Conservation (phyloP, 2,329 filamentous ascomycete species). For the Xylaria sp. region DNA sequence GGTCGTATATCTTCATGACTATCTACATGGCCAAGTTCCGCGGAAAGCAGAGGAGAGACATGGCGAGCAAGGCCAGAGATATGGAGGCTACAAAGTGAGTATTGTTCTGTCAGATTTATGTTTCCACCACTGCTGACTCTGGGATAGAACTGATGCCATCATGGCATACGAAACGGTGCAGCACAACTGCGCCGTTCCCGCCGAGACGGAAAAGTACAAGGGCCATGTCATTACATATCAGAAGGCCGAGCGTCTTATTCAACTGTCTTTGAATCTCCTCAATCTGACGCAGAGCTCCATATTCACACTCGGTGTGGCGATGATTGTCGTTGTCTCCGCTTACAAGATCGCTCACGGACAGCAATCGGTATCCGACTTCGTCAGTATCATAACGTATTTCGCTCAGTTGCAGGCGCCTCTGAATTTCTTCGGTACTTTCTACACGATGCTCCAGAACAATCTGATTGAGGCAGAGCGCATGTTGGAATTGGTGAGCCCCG, state of each 20-base stretch:
- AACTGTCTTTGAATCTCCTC: slow-evolving; percentile 52
- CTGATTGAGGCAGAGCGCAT: slow-evolving; percentile 43
- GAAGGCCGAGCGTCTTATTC: slow-evolving; percentile 51
- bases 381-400: slow-evolving; percentile 37
- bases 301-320: slow-evolving; percentile 55
- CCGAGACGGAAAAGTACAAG: slow-evolving; percentile 54
- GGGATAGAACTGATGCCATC: slow-evolving; percentile 39
- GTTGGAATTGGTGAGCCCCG: slow-evolving; percentile 36
- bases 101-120: not conserved
- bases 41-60: slow-evolving; percentile 39
- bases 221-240: slow-evolving; percentile 53
- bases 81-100: slow-evolving; percentile 44
- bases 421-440: slow-evolving; percentile 54
- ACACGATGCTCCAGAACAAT: slow-evolving; percentile 42
- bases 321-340: slow-evolving; percentile 57
- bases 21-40: slow-evolving; percentile 47
- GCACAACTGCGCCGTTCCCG: slow-evolving; percentile 57
- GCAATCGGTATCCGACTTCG: slow-evolving; percentile 52
- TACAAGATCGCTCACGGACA: slow-evolving; percentile 55
- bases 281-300: slow-evolving; percentile 59
- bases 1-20: slow-evolving; percentile 46
- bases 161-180: slow-evolving; percentile 54
- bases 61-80: slow-evolving; percentile 40
- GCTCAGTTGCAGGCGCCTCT: slow-evolving; percentile 43
- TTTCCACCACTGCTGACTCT: slow-evolving; percentile 2